A percentile compares a stretch with the other conserved stretches of the same genome.
phyloP scores from a whole-genome alignment of 371 early-diverging fungal genomes.

The Dichotomocladium elegans region DNA sequence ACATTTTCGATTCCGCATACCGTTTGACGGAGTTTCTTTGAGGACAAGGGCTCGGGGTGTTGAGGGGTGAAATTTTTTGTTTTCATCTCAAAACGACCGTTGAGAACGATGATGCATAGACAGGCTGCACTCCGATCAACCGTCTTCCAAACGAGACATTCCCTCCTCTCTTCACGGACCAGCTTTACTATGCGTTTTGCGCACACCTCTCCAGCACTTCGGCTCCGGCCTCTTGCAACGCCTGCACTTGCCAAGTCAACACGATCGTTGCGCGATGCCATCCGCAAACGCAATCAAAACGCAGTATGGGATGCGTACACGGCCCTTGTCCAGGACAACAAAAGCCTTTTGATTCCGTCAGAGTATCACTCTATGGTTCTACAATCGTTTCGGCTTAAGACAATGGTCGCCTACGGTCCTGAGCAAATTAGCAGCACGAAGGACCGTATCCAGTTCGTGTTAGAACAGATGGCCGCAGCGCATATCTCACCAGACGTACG shows the following conservation, averaged over 20 bases:
- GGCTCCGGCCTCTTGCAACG: neutral
- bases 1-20: too few species aligned
- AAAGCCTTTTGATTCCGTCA: constrained; percentile 15
- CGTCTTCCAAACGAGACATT: too few species aligned
- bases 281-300: constrained; percentile 22
- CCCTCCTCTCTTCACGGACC: too few species aligned
- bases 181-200: neutral
- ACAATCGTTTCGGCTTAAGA: constrained; percentile 28
- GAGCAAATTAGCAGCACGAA: constrained; percentile 23
- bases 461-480: constrained; percentile 20
- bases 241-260: neutral
- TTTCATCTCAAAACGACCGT: too few species aligned
- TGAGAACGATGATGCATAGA: too few species aligned
- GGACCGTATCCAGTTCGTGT: constrained; percentile 23
- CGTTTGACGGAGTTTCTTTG: too few species aligned
- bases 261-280: constrained; percentile 24
- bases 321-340: constrained; percentile 15
- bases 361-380: constrained; percentile 35
- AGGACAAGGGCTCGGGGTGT: too few species aligned
- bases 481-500: constrained; percentile 21
- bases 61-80: too few species aligned
- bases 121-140: too few species aligned
- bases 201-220: neutral
- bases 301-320: constrained; percentile 40
- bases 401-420: constrained; percentile 14